These are phyloP conservation scores for Fusarium luffae DNA, from an alignment of 2,329 filamentous ascomycete genomes.

Conservation along the genomic window DNA sequence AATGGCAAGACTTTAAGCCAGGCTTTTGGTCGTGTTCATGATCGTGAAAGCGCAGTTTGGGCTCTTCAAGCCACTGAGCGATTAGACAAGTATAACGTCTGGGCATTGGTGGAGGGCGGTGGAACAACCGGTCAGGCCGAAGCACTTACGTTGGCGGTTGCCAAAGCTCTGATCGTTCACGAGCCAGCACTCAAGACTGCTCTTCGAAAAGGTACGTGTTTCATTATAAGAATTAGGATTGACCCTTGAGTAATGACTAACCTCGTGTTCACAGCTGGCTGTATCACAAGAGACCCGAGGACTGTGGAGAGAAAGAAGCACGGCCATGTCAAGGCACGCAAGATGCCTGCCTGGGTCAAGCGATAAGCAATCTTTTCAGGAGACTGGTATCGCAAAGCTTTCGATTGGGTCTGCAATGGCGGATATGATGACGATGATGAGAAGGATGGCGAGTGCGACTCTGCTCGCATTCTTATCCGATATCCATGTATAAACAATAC, in stretches of 20 bases:
- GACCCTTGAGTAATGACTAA: slow-evolving; percentile 54
- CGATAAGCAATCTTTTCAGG: slow-evolving; percentile 55
- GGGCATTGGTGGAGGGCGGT: slow-evolving; percentile 84
- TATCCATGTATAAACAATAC: slow-evolving; percentile 44
- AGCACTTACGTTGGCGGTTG: slow-evolving; percentile 88
- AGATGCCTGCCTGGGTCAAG: slow-evolving; percentile 99
- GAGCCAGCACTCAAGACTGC: slow-evolving; percentile 91
- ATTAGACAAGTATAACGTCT: slow-evolving; percentile 97
- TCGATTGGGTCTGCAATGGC: slow-evolving; percentile 26
- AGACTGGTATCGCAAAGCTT: slow-evolving; percentile 22
- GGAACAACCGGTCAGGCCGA: slow-evolving; percentile 96
- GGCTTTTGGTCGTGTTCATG: slow-evolving; percentile 87
- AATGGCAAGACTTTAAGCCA: slow-evolving; percentile 89
- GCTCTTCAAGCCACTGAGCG: slow-evolving; percentile 83
- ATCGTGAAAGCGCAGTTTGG: slow-evolving; percentile 95
- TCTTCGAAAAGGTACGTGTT: slow-evolving; percentile 82
- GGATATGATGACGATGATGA: slow-evolving; percentile 36
- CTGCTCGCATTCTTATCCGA: slow-evolving; percentile 22
- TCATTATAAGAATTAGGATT: slow-evolving; percentile 7
- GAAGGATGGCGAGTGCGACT: slow-evolving; percentile 30
- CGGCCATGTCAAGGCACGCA: slow-evolving; percentile 94
- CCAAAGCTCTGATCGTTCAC: slow-evolving; percentile 87
- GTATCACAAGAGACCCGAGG: slow-evolving; percentile 89
- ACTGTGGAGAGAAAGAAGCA: slow-evolving; percentile 98
- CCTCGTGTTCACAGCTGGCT: slow-evolving; percentile 74